A percentile compares a stretch with the other conserved stretches of the same genome.
Evolutionary conservation across 495 filamentous ascomycete genomes (phyloP).

Genomic region (Aspergillus campestris): DNA sequence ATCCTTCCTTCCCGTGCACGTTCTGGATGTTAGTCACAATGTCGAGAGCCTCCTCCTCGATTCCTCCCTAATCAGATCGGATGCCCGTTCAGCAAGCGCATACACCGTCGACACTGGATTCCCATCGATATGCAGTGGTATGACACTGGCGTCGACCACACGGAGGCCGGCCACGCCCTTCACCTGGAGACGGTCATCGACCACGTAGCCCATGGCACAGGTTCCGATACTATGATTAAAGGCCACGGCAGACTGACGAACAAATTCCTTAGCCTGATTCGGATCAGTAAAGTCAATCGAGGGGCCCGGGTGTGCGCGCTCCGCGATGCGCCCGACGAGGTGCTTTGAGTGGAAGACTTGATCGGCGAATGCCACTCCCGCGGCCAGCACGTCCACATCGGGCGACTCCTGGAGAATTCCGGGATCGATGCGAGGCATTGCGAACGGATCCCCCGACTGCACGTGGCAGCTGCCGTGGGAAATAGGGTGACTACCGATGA

Average conservation of each 20-base stretch:
- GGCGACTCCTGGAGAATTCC: not conserved
- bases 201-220: slow-evolving; percentile 38
- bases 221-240: slow-evolving; percentile 11
- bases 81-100: too few relatives aligned
- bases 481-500: slow-evolving; percentile 19
- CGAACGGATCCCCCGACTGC: slow-evolving; percentile 17
- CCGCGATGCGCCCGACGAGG: slow-evolving; percentile 4
- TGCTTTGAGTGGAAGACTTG: slow-evolving; percentile 4
- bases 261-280: slow-evolving; percentile 2
- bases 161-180: slow-evolving; percentile 41
- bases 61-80: too few relatives aligned
- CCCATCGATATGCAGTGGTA: too few relatives aligned
- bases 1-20: too few relatives aligned
- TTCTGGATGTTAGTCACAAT: too few relatives aligned
- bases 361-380: slow-evolving; percentile 10
- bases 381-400: slow-evolving; percentile 26
- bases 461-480: slow-evolving; percentile 27
- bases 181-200: slow-evolving; percentile 40
- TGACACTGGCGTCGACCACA: slow-evolving; percentile 47
- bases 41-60: too few relatives aligned
- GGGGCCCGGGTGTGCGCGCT: slow-evolving; percentile 3
- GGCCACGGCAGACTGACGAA: slow-evolving; percentile 2
- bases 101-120: too few relatives aligned
- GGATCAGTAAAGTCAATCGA: slow-evolving; percentile 5
- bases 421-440: slow-evolving; percentile 21